phyloP scores from a whole-genome alignment of 768 basidiomycete genomes.

The Boletus tomentosulus region DNA sequence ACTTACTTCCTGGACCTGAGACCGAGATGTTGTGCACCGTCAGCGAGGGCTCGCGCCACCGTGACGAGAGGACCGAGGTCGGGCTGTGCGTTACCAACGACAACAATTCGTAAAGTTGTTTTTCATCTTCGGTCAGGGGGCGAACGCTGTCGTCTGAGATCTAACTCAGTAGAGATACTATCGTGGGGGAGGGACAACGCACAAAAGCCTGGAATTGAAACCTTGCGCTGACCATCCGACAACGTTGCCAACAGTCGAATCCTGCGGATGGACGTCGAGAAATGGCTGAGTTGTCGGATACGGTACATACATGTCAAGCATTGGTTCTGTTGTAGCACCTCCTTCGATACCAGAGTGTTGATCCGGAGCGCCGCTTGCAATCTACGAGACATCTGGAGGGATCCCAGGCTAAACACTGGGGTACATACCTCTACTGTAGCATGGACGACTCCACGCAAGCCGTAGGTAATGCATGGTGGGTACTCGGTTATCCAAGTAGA shows the following conservation, averaged over 20 bases:
- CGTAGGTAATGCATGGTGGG: constrained; percentile 92
- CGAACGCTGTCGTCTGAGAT: constrained; percentile 71
- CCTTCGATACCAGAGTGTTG: constrained; percentile 94
- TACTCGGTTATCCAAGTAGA: constrained; percentile 96
- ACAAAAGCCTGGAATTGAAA: constrained; percentile 84
- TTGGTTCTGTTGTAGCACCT: constrained; percentile 82
- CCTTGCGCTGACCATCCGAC: constrained; percentile 50
- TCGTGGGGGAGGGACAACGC: constrained; percentile 29
- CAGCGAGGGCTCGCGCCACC: constrained; percentile 89
- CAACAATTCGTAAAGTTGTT: constrained; percentile 61
- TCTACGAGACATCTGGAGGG: constrained; percentile 34
- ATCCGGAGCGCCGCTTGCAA: constrained; percentile 71
- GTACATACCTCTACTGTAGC: constrained; percentile 64
- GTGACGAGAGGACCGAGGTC: constrained; percentile 62
- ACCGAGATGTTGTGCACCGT: constrained; percentile 83
- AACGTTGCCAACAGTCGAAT: constrained; percentile 74
- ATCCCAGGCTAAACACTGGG: not conserved
- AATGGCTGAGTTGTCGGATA: not conserved
- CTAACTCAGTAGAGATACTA: not conserved
- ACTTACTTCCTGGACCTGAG: constrained; percentile 75
- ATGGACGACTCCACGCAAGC: constrained; percentile 90
- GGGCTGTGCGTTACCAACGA: constrained; percentile 65
- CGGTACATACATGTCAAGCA: constrained; percentile 78
- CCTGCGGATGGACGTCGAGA: constrained; percentile 38
- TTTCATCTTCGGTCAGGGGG: constrained; percentile 62